Evolutionary conservation across 2,329 filamentous ascomycete species (phyloP).

Genomic region (Raffaelea ambrosiae): DNA sequence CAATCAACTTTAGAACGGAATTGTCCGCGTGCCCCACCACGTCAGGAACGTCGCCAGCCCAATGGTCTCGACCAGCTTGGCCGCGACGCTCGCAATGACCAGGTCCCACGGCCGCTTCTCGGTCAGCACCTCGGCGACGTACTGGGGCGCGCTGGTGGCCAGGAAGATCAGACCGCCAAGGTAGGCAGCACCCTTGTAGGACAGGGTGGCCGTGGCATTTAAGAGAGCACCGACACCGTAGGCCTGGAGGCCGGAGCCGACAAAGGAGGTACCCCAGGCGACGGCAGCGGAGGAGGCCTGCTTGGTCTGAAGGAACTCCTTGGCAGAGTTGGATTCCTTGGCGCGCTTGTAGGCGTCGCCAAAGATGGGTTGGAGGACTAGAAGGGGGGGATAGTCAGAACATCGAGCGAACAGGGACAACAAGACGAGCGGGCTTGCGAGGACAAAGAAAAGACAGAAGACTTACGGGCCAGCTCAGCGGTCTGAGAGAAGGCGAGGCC

Average conservation of each 20-base stretch:
- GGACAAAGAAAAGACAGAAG: neutral
- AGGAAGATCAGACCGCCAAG: constrained; percentile 86
- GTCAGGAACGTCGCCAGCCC: constrained; percentile 87
- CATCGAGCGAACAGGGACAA: neutral
- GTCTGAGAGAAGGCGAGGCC: constrained; percentile 95
- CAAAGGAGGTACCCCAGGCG: constrained; percentile 82
- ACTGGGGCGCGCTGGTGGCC: constrained; percentile 81
- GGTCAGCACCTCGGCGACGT: constrained; percentile 76
- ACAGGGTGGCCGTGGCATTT: constrained; percentile 90
- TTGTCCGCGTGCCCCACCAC: constrained; percentile 95
- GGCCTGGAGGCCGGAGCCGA: constrained; percentile 80
- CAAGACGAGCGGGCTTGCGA: neutral
- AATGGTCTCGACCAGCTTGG: constrained; percentile 86
- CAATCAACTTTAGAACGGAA: constrained; percentile 79
- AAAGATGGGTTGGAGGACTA: constrained; percentile 77
- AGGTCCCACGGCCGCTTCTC: constrained; percentile 92
- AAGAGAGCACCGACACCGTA: constrained; percentile 85
- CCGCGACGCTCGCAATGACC: constrained; percentile 73
- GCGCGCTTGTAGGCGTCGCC: constrained; percentile 91
- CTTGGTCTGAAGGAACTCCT: constrained; percentile 92
- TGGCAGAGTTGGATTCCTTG: constrained; percentile 84
- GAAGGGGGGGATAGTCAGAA: neutral
- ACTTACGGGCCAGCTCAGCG: constrained; percentile 62
- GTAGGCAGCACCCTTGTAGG: constrained; percentile 96
- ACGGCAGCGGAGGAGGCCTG: constrained; percentile 82